Percentiles rank a stretch among this genome's conserved stretches.
Evolutionary conservation across 106 monocot species (phyloP).

Genomic region (Acorus gramineus): DNA sequence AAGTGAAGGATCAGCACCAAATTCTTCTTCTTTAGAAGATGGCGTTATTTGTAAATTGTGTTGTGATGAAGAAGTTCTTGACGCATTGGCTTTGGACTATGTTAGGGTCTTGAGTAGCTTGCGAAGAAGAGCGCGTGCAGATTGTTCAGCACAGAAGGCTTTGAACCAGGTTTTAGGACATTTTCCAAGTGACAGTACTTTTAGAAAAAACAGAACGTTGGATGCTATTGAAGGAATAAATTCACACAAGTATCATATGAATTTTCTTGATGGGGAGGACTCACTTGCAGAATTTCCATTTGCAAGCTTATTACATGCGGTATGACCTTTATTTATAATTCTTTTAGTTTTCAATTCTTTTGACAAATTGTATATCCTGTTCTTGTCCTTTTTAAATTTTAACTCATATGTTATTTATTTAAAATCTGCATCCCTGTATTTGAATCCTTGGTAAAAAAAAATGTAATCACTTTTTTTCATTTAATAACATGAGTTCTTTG

Average conservation of each 20-base stretch:
- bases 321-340: slow-evolving; percentile 13
- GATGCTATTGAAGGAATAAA: slow-evolving; percentile 25
- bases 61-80: slow-evolving; percentile 43
- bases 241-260: slow-evolving; percentile 25
- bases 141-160: slow-evolving; percentile 51
- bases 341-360: background rate
- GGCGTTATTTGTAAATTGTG: slow-evolving; percentile 67
- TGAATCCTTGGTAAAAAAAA: background rate
- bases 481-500: background rate
- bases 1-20: slow-evolving; percentile 21
- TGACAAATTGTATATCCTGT: background rate
- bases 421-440: too few relatives aligned
- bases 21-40: slow-evolving; percentile 21
- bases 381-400: background rate
- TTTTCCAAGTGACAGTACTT: background rate
- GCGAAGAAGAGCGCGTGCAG: slow-evolving; percentile 57
- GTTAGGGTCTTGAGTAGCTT: slow-evolving; percentile 66
- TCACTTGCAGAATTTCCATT: slow-evolving; percentile 93
- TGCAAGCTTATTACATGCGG: slow-evolving; percentile 68
- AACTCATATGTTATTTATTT: too few relatives aligned
- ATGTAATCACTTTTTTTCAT: background rate
- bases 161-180: slow-evolving; percentile 38
- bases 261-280: slow-evolving; percentile 54
- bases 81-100: slow-evolving; percentile 79
- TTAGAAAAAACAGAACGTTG: slow-evolving; percentile 7